phyloP scores from a whole-genome alignment of 352 stramenopile genomes.

The Globisporangium nagaii region DNA sequence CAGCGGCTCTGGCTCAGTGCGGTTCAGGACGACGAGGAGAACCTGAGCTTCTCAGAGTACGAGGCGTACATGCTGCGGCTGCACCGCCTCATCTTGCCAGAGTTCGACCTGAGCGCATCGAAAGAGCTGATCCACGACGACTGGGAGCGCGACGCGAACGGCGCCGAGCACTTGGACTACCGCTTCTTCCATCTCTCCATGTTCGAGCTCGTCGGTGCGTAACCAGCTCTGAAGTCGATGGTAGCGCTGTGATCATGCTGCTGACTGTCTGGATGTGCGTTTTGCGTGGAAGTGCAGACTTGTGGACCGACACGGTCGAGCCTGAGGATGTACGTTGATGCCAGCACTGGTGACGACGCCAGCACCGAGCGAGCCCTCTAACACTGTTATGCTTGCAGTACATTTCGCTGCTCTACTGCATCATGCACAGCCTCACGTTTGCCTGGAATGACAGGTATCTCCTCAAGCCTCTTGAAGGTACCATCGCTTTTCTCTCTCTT shows the following conservation, averaged over 20 bases:
- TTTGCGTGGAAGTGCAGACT: constrained; percentile 18
- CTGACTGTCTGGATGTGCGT: neutral
- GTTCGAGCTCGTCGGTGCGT: constrained; percentile 74
- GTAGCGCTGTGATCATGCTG: neutral
- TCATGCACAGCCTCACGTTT: constrained; percentile 64
- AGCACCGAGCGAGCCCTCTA: too few relatives aligned
- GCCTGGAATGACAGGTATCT: constrained; percentile 32
- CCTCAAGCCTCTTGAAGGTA: constrained; percentile 51
- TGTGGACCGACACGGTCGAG: constrained; percentile 66
- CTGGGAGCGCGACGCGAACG: constrained; percentile 56
- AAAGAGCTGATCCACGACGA: constrained; percentile 62
- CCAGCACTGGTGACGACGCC: neutral
- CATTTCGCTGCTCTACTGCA: constrained; percentile 74
- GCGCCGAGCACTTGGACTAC: constrained; percentile 52
- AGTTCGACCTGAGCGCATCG: constrained; percentile 63
- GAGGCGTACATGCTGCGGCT: constrained; percentile 68
- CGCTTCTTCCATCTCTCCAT: constrained; percentile 77
- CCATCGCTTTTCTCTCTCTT: neutral
- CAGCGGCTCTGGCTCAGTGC: constrained; percentile 65
- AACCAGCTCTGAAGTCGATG: too few relatives aligned
- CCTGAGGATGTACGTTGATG: constrained; percentile 50
- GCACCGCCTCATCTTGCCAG: constrained; percentile 68
- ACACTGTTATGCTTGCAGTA: constrained; percentile 28
- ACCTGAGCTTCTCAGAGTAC: constrained; percentile 48
- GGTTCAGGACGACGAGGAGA: constrained; percentile 17